Percentiles rank a stretch among this genome's conserved stretches.
These are phyloP conservation scores for Boletus coccyginus DNA, from an alignment of 768 basidiomycete genomes.

Conservation along the genomic window DNA sequence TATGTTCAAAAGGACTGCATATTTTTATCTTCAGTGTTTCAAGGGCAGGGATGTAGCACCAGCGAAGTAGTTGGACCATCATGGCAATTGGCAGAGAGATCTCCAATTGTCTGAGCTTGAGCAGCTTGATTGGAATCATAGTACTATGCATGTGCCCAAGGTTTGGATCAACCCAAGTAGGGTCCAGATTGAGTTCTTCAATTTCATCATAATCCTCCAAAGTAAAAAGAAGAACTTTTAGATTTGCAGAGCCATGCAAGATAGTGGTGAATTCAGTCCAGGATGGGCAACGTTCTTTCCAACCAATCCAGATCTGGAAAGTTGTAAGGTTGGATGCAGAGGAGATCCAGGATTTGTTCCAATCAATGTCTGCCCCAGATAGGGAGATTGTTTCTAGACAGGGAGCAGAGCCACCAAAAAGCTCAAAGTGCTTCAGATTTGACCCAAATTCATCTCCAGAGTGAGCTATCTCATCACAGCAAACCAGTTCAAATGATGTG, in stretches of 20 bases:
- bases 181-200: too few relatives aligned
- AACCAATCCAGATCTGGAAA: not conserved
- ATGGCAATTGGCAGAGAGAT: not conserved
- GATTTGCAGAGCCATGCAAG: not conserved
- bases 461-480: too few relatives aligned
- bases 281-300: not conserved
- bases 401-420: not conserved
- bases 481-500: not conserved
- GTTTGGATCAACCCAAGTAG: too few relatives aligned
- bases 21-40: not conserved
- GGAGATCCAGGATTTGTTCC: not conserved
- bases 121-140: not conserved
- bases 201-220: too few relatives aligned
- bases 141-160: too few relatives aligned
- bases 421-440: not conserved
- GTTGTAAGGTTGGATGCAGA: not conserved
- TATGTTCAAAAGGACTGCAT: too few relatives aligned
- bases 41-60: not conserved
- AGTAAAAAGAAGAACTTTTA: not conserved
- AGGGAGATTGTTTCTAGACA: not conserved
- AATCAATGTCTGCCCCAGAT: not conserved
- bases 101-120: not conserved
- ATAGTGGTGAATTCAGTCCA: not conserved
- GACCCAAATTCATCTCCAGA: accelerated
- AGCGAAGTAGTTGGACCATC: not conserved